Percentiles rank a stretch among this genome's conserved stretches.
Evolutionary conservation across 768 basidiomycete species (phyloP).

Genomic region (Botryobasidium botryosum): DNA sequence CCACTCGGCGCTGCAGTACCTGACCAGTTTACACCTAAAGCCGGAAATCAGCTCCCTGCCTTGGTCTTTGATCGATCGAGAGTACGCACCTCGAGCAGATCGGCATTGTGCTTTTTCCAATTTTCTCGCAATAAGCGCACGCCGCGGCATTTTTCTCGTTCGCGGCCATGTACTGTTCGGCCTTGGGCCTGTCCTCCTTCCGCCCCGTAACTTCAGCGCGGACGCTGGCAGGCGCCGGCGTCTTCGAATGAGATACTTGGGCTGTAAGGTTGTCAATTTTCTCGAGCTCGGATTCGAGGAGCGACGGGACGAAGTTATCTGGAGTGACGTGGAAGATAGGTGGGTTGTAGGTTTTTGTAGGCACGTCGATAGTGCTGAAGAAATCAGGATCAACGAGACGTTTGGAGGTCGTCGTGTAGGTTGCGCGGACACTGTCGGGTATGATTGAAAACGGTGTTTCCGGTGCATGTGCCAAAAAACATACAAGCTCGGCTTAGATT

Average conservation of each 20-base stretch:
- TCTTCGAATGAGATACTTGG: neutral
- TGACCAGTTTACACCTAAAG: neutral
- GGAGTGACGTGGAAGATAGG: neutral
- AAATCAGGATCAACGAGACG: neutral
- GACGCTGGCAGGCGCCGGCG: neutral
- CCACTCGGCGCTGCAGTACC: neutral
- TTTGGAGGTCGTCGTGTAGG: neutral
- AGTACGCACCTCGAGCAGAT: neutral
- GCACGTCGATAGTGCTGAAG: neutral
- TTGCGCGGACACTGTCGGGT: neutral
- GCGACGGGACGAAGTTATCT: neutral
- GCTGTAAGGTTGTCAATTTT: neutral
- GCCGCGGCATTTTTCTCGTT: neutral
- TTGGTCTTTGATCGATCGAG: neutral
- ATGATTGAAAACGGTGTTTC: neutral
- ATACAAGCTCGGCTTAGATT: neutral
- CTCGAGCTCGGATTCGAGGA: neutral
- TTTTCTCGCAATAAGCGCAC: neutral
- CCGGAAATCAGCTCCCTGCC: neutral
- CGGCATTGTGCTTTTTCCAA: no score
- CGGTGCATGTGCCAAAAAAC: neutral
- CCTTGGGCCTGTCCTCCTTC: neutral
- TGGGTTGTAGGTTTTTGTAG: neutral
- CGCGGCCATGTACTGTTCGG: neutral
- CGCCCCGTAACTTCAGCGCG: neutral